Conservation (phyloP, 257 asterid genomes). For the Nicotiana knightiana region DNA sequence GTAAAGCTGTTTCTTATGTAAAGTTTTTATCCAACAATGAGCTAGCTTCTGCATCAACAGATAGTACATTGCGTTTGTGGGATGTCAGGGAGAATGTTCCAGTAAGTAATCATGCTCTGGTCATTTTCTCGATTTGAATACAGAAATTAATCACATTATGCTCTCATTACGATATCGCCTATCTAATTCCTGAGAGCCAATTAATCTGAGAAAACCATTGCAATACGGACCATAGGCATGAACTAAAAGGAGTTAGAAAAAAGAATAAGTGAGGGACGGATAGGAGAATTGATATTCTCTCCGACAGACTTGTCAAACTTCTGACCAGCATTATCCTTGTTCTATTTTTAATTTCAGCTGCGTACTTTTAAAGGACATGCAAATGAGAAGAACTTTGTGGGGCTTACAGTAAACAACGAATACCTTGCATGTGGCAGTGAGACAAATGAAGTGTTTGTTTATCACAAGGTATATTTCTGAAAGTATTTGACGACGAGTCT, state of each 20-base stretch:
- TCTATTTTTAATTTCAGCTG: slow-evolving; percentile 37
- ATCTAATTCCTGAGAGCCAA: neutral
- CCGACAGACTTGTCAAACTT: neutral
- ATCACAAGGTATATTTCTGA: slow-evolving; percentile 58
- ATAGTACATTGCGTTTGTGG: slow-evolving; percentile 85
- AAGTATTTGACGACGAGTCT: neutral
- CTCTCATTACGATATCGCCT: neutral
- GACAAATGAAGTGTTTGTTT: slow-evolving; percentile 73
- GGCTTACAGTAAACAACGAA: slow-evolving; percentile 61
- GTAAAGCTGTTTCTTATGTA: slow-evolving; percentile 85
- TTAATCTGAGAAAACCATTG: neutral
- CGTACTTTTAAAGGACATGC: slow-evolving; percentile 75
- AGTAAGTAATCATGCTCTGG: slow-evolving; percentile 30
- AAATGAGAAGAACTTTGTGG: slow-evolving; percentile 79
- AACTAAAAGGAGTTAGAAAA: neutral
- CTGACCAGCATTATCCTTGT: neutral
- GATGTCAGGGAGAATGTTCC: slow-evolving; percentile 68
- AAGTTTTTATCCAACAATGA: slow-evolving; percentile 66
- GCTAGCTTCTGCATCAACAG: slow-evolving; percentile 93
- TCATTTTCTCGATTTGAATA: neutral
- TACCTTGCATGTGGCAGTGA: slow-evolving; percentile 92
- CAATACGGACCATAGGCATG: neutral
- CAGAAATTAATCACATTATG: neutral
- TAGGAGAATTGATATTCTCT: neutral
- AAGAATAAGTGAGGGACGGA: neutral